Conservation (phyloP, 2,329 filamentous ascomycete genomes). For the Lasiodiplodia citricola region DNA sequence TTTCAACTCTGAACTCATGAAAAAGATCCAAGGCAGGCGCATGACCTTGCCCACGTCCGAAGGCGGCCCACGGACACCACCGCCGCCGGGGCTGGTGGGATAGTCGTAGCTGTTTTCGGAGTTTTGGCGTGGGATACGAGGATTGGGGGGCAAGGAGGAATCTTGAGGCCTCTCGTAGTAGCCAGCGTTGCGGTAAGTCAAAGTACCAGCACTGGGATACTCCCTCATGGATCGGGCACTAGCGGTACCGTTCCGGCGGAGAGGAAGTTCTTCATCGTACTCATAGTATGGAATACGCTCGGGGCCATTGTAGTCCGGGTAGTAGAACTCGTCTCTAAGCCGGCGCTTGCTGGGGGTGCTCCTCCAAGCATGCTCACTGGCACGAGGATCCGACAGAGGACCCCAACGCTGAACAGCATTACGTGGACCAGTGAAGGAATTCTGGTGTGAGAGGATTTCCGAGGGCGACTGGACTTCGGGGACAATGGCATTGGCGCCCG, state of each 20-base stretch:
- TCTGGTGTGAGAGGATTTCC: slow-evolving; percentile 21
- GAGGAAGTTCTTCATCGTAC: slow-evolving; percentile 20
- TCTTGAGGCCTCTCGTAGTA: neutral
- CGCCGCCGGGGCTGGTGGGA: neutral
- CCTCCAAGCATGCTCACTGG: slow-evolving; percentile 7
- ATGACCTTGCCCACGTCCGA: slow-evolving; percentile 32
- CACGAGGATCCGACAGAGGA: slow-evolving; percentile 10
- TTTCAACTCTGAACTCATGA: no score
- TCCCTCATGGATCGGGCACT: slow-evolving; percentile 2
- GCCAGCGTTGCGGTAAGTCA: neutral
- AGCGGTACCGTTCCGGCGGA: slow-evolving; percentile 1
- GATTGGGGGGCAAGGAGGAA: neutral
- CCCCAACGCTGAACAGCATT: slow-evolving; percentile 16
- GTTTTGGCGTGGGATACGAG: neutral
- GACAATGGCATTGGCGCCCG: neutral
- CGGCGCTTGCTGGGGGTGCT: slow-evolving; percentile 18
- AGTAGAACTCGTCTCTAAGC: slow-evolving; percentile 21
- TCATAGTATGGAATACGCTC: slow-evolving; percentile 13
- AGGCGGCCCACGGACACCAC: slow-evolving; percentile 1
- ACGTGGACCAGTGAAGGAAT: slow-evolving; percentile 3
- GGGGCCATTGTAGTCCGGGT: slow-evolving; percentile 3
- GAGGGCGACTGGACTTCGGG: slow-evolving; percentile 22
- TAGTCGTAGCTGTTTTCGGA: slow-evolving; percentile 18
- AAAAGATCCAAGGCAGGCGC: slow-evolving; percentile 39
- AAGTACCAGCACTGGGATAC: neutral